Percentiles rank a stretch among this genome's conserved stretches.
Conservation (phyloP, 345 rosid species). For the Eucalyptus rudis region DNA sequence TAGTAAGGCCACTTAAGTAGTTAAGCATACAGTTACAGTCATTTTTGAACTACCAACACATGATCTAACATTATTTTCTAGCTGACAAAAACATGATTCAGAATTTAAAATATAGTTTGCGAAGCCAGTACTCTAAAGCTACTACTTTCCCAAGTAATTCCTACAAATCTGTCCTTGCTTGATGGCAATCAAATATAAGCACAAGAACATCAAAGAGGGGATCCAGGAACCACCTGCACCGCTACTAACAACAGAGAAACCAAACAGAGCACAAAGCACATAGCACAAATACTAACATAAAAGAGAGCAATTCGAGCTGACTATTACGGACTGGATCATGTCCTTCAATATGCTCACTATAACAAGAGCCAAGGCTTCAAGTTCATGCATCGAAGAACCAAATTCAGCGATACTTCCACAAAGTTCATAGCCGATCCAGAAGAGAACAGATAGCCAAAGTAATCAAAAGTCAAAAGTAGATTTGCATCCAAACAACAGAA, state of each 20-base stretch:
- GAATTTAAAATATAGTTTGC: neutral
- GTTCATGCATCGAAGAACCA: neutral
- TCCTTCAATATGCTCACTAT: neutral
- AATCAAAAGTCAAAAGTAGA: neutral
- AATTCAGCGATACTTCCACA: neutral
- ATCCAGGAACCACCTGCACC: neutral
- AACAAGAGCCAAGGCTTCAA: neutral
- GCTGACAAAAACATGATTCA: neutral
- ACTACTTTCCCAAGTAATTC: neutral
- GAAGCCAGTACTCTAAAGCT: neutral
- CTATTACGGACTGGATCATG: neutral
- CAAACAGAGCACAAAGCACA: neutral
- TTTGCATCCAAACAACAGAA: neutral
- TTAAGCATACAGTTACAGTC: neutral
- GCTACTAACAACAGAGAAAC: neutral
- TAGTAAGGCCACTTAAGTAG: neutral
- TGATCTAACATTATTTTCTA: neutral
- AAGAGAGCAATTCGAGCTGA: neutral
- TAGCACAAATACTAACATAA: neutral
- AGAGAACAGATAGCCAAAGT: neutral
- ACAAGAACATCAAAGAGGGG: neutral
- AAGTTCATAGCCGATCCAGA: neutral
- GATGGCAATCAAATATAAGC: neutral
- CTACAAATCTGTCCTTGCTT: neutral
- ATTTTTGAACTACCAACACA: neutral